Evolutionary conservation across 1,139 yeast genomes (phyloP), one percentile per base, ranked within the genome.

Genomic region (Groenewaldozyma auringiensis): DNA sequence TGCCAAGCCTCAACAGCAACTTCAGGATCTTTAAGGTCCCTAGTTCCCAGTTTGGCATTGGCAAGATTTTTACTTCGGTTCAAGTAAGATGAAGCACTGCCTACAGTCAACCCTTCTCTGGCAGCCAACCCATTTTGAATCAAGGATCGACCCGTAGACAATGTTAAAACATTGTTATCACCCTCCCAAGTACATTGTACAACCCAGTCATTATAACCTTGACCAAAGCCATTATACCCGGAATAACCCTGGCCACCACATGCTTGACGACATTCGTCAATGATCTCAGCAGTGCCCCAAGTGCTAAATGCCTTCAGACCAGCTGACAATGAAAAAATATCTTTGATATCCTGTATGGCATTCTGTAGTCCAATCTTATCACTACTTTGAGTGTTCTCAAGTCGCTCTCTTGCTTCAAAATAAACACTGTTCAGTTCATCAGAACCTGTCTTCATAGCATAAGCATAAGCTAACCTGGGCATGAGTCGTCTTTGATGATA

Each of bases 181-280:
- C 96, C 96, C 70, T 88, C 96, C 96, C 96, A 88, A 21, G 96
- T 88, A 68, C 95, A 86, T 69, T 88, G 95, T 42, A 88, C 96
- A 31, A 85, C 95, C 88, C 95, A 89, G 65, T 88, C 96, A 52
- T 78, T 76, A 66, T 78, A 85, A 29, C 89, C 92, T 62, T 83
- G 86, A 46, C 95, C 95, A 61, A 88, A 85, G 2, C 92, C 95
- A 55, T 85, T 79, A 69, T 88, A 88, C 17, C 89, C 78, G 21
- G 94, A 85, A 67, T 88, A 88, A 40, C 96, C 96, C 62, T 87
- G 96, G 43, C 96, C 96, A 67, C 96, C 96, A 69, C 96, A 88
- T n/a, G 95, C 77, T 70, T 88, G 96, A 68, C 96, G 79, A 53
- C 88, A 76, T 68, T 88, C 88, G 61, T 86, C 95, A 60, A 88